Percentiles rank a stretch among this genome's conserved stretches.
Conservation (phyloP, 192 early-diverging fungal species). For the Gorgonomyces haynaldii region DNA sequence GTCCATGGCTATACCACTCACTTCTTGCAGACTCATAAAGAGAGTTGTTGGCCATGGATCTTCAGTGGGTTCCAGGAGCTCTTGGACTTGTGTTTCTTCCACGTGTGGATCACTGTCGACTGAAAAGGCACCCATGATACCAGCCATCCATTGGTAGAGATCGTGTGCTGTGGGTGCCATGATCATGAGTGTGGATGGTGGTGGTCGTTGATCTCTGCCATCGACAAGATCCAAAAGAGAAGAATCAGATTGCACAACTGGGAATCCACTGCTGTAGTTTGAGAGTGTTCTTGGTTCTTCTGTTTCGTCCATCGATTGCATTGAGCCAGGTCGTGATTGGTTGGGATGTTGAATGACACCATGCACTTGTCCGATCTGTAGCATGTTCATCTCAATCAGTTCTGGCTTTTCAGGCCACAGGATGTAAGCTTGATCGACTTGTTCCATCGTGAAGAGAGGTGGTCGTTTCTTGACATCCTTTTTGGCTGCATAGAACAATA, state of each 20-base stretch:
- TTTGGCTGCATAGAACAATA: constrained; percentile 26
- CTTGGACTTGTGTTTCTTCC: neutral
- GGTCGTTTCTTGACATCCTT: constrained; percentile 19
- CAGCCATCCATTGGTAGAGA: constrained; percentile 16
- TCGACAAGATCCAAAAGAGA: neutral
- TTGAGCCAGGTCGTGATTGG: too few relatives aligned
- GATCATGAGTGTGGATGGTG: constrained; percentile 10
- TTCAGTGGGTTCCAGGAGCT: neutral
- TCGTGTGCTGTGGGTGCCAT: constrained; percentile 2
- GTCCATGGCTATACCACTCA: neutral
- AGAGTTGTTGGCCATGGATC: neutral
- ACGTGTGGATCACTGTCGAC: neutral
- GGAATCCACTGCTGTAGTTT: neutral
- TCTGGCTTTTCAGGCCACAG: constrained; percentile 15
- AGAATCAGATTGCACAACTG: neutral
- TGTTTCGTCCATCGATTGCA: neutral
- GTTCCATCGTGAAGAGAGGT: constrained; percentile 20
- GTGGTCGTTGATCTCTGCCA: constrained; percentile 11
- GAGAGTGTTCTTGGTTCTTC: constrained; percentile 2
- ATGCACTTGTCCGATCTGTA: constrained; percentile 11
- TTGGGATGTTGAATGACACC: constrained; percentile 2
- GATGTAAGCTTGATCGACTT: constrained; percentile 2
- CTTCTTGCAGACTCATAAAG: neutral
- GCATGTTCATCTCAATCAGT: neutral
- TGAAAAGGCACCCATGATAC: constrained; percentile 16